A percentile compares a stretch with the other conserved stretches of the same genome.
These are phyloP conservation scores for Picocystis sp. DNA, from an alignment of 163 green algal genomes.

Conservation along the genomic window DNA sequence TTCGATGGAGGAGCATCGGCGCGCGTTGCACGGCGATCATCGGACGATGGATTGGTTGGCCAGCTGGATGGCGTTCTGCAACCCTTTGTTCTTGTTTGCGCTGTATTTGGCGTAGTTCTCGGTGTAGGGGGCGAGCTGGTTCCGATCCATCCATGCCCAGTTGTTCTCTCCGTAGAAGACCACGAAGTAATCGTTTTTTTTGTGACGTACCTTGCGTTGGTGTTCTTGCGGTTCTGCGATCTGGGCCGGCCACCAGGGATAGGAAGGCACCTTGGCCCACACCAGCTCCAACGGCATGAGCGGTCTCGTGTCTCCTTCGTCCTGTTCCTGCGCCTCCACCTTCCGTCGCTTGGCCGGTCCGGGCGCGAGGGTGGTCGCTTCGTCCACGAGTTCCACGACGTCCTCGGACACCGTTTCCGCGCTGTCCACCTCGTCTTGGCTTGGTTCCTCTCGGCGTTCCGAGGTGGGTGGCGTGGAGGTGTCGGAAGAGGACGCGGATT, in stretches of 20 bases:
- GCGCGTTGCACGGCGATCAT: too few relatives aligned
- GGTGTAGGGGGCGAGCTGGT: slow-evolving; percentile 15
- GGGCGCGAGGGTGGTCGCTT: too few relatives aligned
- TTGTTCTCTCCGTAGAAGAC: slow-evolving; percentile 29
- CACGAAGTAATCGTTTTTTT: slow-evolving; percentile 18
- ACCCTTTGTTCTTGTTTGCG: slow-evolving; percentile 12
- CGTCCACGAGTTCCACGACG: too few relatives aligned
- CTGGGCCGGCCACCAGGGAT: slow-evolving; percentile 29
- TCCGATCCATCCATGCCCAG: slow-evolving; percentile 19
- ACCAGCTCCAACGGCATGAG: slow-evolving; percentile 16
- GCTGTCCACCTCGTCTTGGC: too few relatives aligned
- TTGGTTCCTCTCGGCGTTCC: too few relatives aligned
- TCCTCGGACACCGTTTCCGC: too few relatives aligned
- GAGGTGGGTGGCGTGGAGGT: too few relatives aligned
- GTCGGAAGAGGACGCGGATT: too few relatives aligned
- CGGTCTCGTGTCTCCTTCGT: neutral
- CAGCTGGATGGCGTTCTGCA: slow-evolving; percentile 19
- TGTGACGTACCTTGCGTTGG: slow-evolving; percentile 5
- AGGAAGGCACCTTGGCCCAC: slow-evolving; percentile 25
- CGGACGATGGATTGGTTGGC: too few relatives aligned
- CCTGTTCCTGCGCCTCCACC: too few relatives aligned
- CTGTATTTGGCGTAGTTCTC: slow-evolving; percentile 16
- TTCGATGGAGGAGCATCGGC: too few relatives aligned
- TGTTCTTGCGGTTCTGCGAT: slow-evolving; percentile 14
- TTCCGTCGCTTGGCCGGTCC: too few relatives aligned